phyloP scores from a whole-genome alignment of 2,329 filamentous ascomycete species.

The Aspergillus sp. region DNA sequence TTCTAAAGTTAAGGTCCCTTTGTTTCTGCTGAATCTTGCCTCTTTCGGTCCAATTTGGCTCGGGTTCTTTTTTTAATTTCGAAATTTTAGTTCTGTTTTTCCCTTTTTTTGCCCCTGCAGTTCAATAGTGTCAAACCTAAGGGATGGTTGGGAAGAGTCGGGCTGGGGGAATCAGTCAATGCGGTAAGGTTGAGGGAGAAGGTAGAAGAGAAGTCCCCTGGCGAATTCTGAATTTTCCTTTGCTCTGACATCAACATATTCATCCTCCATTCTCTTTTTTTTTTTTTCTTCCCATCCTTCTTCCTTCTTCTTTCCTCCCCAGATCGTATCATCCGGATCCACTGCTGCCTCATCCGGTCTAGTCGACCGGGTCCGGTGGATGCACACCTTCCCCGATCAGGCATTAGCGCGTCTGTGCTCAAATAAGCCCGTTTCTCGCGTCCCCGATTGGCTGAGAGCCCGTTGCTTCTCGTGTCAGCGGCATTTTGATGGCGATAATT shows the following conservation, averaged over 20 bases:
- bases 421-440: conserved; percentile 28
- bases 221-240: neutral
- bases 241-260: neutral
- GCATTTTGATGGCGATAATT: conserved; percentile 15
- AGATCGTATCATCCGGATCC: conserved; percentile 30
- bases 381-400: conserved; percentile 22
- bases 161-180: no score
- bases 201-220: no score
- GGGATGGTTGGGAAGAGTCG: no score
- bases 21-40: neutral
- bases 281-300: neutral
- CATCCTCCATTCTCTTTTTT: neutral
- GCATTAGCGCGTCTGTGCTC: conserved; percentile 14
- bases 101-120: conserved; percentile 7
- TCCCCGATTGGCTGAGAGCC: conserved; percentile 22
- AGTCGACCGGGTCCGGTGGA: conserved; percentile 20
- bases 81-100: conserved; percentile 4
- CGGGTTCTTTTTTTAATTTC: conserved; percentile 5
- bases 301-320: conserved; percentile 19
- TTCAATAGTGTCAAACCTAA: neutral
- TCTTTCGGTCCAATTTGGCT: neutral
- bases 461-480: conserved; percentile 16
- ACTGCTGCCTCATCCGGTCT: conserved; percentile 27
- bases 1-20: neutral
- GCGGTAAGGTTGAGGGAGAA: no score